Base-by-base conservation (phyloP, 768 basidiomycete species). In the Hericium rajendrae region DNA sequence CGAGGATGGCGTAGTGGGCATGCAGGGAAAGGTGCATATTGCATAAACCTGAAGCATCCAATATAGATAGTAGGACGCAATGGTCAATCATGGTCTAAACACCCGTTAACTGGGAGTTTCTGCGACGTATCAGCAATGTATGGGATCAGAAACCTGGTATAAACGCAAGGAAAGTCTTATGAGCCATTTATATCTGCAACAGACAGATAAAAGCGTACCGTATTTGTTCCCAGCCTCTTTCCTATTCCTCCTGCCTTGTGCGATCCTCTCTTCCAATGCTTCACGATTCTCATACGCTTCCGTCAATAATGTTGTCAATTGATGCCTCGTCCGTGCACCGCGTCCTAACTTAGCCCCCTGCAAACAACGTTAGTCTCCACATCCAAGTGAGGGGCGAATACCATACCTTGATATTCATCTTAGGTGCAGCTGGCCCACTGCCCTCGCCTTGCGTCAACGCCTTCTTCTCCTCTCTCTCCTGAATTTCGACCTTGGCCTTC, bases 221-320 rank as follows among this genome's bases (percentile, higher is more conserved):
- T 94, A 93, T 78, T 93, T 94, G 71, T 90, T 92, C 10, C 91
- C 91, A 0, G 91, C 90, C 66, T 91, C 88, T 68, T 93, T 93
- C 60, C 90, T 78, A 65, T 93, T 93, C 59, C 87, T 76, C 60
- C 84, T 78, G 2, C 85, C 90, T 69, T 91, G 83, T 0, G 91
- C 91, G 62, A 93, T 90, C 72, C 72, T 83, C 59, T 91, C 90
- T 68, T 94, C 91, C 60, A 94, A 64, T 0, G 80, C 83, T 54
- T 91, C 91, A 37, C 91, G 82, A 65, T 93, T 93, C 66, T 83
- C 70, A 66, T 91, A 92, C 0, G 91, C 91, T 57, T 93, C 88
- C 41, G 81, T 85, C 48, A 94, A 75, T 55, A 94, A 73, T 0
- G 90, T 88, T 5, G 89, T 81, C 51, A 94, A 69, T 63, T 94